These are phyloP conservation scores for Vigna radiata DNA, from an alignment of 306 rosid species.

Conservation along the genomic window DNA sequence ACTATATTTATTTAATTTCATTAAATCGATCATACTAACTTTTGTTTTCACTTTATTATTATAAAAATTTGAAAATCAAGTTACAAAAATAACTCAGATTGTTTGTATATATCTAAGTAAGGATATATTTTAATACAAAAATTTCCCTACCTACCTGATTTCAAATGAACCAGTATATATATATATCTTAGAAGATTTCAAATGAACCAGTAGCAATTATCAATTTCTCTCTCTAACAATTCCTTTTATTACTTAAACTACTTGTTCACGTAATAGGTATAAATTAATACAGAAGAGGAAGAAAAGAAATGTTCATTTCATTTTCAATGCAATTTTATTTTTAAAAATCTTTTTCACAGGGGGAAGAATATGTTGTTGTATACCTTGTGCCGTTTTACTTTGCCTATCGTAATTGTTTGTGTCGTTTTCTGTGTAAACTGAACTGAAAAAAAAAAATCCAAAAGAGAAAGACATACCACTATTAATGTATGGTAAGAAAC, in stretches of 20 bases:
- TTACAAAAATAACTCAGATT: too few relatives aligned
- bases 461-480: not conserved
- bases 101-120: too few relatives aligned
- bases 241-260: not conserved
- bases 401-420: slow-evolving; percentile 11
- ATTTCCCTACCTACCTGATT: too few relatives aligned
- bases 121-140: too few relatives aligned
- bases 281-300: not conserved
- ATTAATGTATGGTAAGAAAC: slow-evolving; percentile 22
- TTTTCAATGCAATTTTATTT: not conserved
- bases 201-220: too few relatives aligned
- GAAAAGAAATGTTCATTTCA: not conserved
- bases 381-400: not conserved
- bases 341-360: not conserved
- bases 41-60: too few relatives aligned
- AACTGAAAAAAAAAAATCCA: not conserved
- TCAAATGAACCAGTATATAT: too few relatives aligned
- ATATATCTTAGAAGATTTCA: too few relatives aligned
- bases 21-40: too few relatives aligned
- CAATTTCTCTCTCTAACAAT: too few relatives aligned
- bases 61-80: too few relatives aligned
- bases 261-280: not conserved
- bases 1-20: too few relatives aligned
- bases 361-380: not conserved
- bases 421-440: slow-evolving; percentile 28